phyloP scores from a whole-genome alignment of 805 yeast species.

The Zygoascus biomembranicola region DNA sequence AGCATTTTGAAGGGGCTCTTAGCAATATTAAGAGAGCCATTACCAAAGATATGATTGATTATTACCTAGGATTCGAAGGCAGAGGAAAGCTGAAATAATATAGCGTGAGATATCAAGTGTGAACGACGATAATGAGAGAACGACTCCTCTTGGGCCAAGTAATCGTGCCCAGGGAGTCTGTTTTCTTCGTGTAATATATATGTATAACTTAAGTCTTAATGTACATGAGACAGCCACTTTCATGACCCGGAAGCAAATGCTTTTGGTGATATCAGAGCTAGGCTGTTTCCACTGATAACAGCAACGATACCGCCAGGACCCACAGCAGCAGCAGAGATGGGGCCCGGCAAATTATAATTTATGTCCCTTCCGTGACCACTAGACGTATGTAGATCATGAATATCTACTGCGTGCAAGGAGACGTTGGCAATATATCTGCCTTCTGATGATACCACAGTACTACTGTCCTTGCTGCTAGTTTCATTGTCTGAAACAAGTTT shows the following conservation, averaged over 20 bases:
- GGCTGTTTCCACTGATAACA: not conserved
- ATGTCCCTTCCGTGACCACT: constrained; percentile 8
- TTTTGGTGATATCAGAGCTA: not conserved
- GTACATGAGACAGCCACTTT: not conserved
- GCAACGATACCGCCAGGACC: not conserved
- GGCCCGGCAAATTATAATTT: constrained; percentile 4
- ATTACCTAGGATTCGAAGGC: constrained; percentile 37
- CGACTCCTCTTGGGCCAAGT: no score
- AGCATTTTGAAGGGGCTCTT: constrained; percentile 69
- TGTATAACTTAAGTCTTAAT: not conserved
- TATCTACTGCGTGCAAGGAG: constrained; percentile 2
- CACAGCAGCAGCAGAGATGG: not conserved
- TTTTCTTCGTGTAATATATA: no score
- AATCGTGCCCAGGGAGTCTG: no score
- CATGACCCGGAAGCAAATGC: not conserved
- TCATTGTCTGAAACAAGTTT: not conserved
- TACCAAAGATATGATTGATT: constrained; percentile 74
- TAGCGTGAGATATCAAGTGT: not conserved
- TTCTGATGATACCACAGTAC: not conserved
- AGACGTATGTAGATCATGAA: constrained; percentile 9
- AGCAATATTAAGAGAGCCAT: constrained; percentile 66
- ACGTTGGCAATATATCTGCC: constrained; percentile 2
- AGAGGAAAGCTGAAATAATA: not conserved
- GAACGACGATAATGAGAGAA: no score
- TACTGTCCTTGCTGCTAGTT: not conserved